Evolutionary conservation across 2,329 filamentous ascomycete species (phyloP).

Genomic region (Rhinocladiella mackenziei): DNA sequence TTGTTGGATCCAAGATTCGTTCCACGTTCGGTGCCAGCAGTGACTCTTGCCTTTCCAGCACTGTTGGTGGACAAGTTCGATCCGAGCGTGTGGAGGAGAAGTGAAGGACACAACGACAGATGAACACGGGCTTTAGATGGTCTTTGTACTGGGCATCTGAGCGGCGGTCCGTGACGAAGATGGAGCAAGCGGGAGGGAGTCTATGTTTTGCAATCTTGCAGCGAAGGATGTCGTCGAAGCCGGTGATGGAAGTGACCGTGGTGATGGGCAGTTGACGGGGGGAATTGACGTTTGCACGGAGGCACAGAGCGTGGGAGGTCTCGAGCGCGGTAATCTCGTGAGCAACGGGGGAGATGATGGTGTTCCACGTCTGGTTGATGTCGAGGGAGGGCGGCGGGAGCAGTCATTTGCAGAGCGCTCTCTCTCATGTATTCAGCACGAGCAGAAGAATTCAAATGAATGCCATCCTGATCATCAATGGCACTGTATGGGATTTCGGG

Average conservation of each 20-base stretch:
- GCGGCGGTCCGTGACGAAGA: conserved; percentile 21
- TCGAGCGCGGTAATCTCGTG: conserved; percentile 14
- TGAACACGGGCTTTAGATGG: conserved; percentile 18
- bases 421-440: too few relatives aligned
- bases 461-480: too few relatives aligned
- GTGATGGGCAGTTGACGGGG: conserved; percentile 17
- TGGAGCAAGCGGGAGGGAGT: conserved; percentile 5
- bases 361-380: conserved; percentile 2
- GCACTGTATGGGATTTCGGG: neutral
- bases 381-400: conserved; percentile 1
- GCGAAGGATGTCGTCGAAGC: conserved; percentile 14
- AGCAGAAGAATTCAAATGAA: too few relatives aligned
- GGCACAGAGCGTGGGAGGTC: conserved; percentile 15
- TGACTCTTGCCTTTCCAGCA: conserved; percentile 10
- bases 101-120: conserved; percentile 17
- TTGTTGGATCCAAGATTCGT: neutral
- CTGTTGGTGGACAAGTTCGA: conserved; percentile 7
- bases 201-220: conserved; percentile 20
- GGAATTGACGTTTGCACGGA: conserved; percentile 11
- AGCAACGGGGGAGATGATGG: conserved; percentile 9
- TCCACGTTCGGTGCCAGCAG: conserved; percentile 5
- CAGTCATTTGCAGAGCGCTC: too few relatives aligned
- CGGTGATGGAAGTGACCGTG: conserved; percentile 15
- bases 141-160: conserved; percentile 26
- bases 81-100: conserved; percentile 17